phyloP scores from a whole-genome alignment of 148 eudicot genomes.

The Rhododendron mucronatum region DNA sequence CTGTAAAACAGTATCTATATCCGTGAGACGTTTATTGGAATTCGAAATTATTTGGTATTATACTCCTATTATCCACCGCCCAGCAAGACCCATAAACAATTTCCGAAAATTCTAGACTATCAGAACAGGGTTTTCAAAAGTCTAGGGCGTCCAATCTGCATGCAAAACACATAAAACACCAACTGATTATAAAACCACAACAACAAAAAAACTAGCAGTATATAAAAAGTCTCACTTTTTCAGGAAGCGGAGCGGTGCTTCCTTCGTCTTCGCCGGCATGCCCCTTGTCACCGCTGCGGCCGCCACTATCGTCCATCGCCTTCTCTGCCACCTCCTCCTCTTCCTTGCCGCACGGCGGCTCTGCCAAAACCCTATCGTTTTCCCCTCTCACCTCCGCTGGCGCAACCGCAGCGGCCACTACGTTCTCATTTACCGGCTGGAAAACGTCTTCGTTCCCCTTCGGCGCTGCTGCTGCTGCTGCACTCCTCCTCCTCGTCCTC shows the following conservation, averaged over 20 bases:
- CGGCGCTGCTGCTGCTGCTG: conserved; percentile 35
- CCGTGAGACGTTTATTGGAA: neutral
- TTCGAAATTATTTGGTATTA: too few relatives aligned
- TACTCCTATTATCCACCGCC: too few relatives aligned
- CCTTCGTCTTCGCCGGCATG: conserved; percentile 41
- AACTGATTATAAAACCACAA: neutral
- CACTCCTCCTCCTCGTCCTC: conserved; percentile 45
- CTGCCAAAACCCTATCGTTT: conserved; percentile 16
- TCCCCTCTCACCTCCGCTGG: conserved; percentile 23
- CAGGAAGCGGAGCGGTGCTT: conserved; percentile 38
- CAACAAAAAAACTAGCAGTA: too few relatives aligned
- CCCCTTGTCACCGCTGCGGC: conserved; percentile 30
- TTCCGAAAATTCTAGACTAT: neutral
- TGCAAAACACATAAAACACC: neutral
- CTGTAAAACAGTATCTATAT: too few relatives aligned
- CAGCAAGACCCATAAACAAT: neutral
- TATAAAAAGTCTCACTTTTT: conserved; percentile 35
- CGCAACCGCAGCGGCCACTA: conserved; percentile 20
- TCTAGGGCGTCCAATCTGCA: neutral
- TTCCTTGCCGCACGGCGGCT: conserved; percentile 8
- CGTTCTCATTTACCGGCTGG: conserved; percentile 20
- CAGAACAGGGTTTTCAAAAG: neutral
- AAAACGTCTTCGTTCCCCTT: conserved; percentile 18
- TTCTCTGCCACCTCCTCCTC: conserved; percentile 29
- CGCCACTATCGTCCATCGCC: conserved; percentile 47